Evolutionary conservation across 768 basidiomycete species (phyloP).

Genomic region (Xerocomellus amylosporus): DNA sequence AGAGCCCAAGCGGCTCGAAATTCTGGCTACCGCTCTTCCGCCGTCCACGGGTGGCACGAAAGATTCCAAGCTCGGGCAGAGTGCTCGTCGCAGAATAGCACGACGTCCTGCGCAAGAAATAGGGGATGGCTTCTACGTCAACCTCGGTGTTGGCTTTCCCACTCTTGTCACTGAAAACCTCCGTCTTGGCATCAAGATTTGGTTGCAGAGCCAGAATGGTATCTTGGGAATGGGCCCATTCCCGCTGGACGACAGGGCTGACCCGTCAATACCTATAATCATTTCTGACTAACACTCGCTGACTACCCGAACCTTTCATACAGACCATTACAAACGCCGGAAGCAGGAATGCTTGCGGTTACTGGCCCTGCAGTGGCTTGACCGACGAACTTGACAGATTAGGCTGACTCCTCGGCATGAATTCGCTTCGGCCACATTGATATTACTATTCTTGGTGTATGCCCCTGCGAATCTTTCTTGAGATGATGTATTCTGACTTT

Average conservation of each 20-base stretch:
- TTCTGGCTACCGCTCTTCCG: conserved; percentile 57
- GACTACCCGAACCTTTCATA: conserved; percentile 42
- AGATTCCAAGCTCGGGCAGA: conserved; percentile 48
- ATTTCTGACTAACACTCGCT: conserved; percentile 1
- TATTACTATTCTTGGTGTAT: conserved; percentile 85
- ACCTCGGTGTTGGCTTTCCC: conserved; percentile 88
- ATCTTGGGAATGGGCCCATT: conserved; percentile 86
- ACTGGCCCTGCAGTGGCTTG: conserved; percentile 23
- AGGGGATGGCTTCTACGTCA: conserved; percentile 81
- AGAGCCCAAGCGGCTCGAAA: conserved; percentile 71
- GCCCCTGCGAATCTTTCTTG: conserved; percentile 44
- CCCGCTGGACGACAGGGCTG: conserved; percentile 71
- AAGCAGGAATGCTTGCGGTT: conserved; percentile 48
- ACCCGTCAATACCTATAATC: conserved; percentile 54
- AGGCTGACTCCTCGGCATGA: conserved; percentile 89
- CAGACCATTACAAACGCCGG: conserved; percentile 90
- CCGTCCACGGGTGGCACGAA: conserved; percentile 38
- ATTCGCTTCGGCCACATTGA: conserved; percentile 94
- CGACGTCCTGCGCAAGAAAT: conserved; percentile 84
- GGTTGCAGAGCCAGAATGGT: conserved; percentile 87
- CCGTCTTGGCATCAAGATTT: conserved; percentile 65
- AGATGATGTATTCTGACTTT: neutral
- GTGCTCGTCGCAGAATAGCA: conserved; percentile 67
- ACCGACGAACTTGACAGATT: conserved; percentile 42
- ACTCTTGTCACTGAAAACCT: conserved; percentile 79